A percentile compares a stretch with the other conserved stretches of the same genome.
These are phyloP conservation scores for Candida vaughaniae DNA, from an alignment of 805 yeast species.

Conservation along the genomic window DNA sequence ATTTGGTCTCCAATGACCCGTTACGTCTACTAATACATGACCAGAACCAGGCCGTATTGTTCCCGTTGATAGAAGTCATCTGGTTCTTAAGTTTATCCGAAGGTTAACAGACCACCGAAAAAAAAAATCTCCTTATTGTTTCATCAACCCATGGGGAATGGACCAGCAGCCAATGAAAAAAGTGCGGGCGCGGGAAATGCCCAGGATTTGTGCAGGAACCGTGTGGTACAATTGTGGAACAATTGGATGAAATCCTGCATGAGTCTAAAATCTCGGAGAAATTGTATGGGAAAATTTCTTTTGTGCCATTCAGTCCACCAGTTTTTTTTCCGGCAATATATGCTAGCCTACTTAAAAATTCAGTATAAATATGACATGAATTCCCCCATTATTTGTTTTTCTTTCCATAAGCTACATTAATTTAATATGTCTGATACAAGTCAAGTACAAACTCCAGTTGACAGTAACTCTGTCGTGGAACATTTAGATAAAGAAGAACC, in stretches of 20 bases:
- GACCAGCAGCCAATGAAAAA: constrained; percentile 1
- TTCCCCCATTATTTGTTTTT: constrained; percentile 1
- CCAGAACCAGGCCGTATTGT: too few relatives aligned
- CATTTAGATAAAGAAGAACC: constrained; percentile 11
- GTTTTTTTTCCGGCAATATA: constrained; percentile 2
- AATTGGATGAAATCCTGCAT: neutral
- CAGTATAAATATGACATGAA: constrained; percentile 3
- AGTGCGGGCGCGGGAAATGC: neutral
- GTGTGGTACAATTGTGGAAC: neutral
- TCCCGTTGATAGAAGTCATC: too few relatives aligned
- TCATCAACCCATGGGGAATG: constrained; percentile 1
- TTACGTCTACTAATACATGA: too few relatives aligned
- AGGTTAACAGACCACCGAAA: neutral
- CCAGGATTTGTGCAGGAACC: neutral
- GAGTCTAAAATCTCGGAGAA: constrained; percentile 7
- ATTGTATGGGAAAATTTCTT: constrained; percentile 4
- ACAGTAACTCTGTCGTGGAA: constrained; percentile 15
- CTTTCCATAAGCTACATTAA: neutral
- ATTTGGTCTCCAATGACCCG: too few relatives aligned
- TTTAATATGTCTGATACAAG: constrained; percentile 7
- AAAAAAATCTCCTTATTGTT: neutral
- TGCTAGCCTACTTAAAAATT: neutral
- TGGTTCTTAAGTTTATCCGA: too few relatives aligned
- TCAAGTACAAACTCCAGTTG: constrained; percentile 15
- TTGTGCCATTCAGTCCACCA: constrained; percentile 1